Evolutionary conservation across 2,329 filamentous ascomycete species (phyloP), one percentile per base, ranked within the genome.

Genomic region (Alternaria sp.): DNA sequence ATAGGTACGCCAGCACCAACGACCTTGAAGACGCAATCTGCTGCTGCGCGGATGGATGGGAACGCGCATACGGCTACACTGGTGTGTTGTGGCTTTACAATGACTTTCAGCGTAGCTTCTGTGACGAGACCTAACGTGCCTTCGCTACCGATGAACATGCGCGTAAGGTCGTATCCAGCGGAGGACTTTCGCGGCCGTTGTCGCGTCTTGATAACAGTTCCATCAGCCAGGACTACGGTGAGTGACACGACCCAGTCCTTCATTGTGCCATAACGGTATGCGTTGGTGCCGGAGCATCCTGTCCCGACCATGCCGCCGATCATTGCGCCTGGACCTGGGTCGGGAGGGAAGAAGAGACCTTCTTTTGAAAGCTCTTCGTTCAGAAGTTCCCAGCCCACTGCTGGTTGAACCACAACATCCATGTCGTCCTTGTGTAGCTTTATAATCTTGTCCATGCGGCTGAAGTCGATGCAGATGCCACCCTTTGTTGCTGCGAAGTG

Each of bases 181-280:
- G 91, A 94, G 74, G 91, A 94, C 84, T 97, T 97, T 70, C 94
- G 88, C 11, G 94, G 93, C 53, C 94, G 87, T 80, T 96, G 93
- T 66, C 92, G 87, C 11, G 94, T 97, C 84, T 94, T 95, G 82
- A 97, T 90, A 55, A 97, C 82, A 1, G 94, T 97, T 54, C 94
- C 94, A 79, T 97, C 94, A 18, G 94, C 94, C 72, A 97, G 86
- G 11, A 97, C 94, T 5, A 97, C 92, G 0, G 94, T 97, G 69
- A 97, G 82, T 58, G 88, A 91, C 21, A 97, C 82, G 12, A 97
- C 94, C 94, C 94, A 97, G 77, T 97, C 94, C 66, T 92, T 90
- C 93, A 97, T 97, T 3, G 94, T 97, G 66, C 94, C 94, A 79
- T 97, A 97, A 61, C 94, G 87, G 82, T 96, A 97, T 15, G 94